These are phyloP conservation scores for Leucosporidium scottii DNA, from an alignment of 768 basidiomycete species.

Conservation along the genomic window DNA sequence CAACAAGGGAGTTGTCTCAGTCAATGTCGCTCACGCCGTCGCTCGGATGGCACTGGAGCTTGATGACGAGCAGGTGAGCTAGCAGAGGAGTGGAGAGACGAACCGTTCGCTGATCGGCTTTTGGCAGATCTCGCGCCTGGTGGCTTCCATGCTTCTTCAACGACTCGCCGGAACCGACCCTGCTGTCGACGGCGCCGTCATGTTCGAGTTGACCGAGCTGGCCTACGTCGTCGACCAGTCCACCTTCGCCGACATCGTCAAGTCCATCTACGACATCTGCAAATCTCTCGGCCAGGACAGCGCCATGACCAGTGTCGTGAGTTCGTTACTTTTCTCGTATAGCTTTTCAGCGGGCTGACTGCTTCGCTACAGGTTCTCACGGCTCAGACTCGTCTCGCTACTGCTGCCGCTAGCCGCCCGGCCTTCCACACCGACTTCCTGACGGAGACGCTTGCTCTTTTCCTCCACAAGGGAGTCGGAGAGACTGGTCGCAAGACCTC, in stretches of 20 bases:
- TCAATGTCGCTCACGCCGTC: constrained; percentile 3
- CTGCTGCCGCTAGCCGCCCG: constrained; percentile 50
- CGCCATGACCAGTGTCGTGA: too few species aligned
- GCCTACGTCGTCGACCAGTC: constrained; percentile 69
- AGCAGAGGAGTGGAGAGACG: background rate
- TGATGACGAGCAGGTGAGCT: background rate
- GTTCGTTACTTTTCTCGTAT: too few species aligned
- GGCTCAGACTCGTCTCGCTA: constrained; percentile 81
- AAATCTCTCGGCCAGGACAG: constrained; percentile 39
- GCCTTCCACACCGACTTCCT: constrained; percentile 75
- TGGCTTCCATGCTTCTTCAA: constrained; percentile 24
- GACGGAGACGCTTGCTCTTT: constrained; percentile 73
- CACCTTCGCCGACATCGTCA: constrained; percentile 74
- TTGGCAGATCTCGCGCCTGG: background rate
- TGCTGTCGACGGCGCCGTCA: constrained; percentile 81
- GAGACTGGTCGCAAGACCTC: constrained; percentile 41
- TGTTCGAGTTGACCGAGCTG: constrained; percentile 82
- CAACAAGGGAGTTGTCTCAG: background rate
- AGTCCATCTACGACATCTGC: constrained; percentile 75
- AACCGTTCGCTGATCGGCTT: background rate
- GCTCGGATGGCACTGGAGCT: background rate
- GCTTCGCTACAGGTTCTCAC: constrained; percentile 59
- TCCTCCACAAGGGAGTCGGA: constrained; percentile 78
- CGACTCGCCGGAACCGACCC: constrained; percentile 43
- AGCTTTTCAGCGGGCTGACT: too few species aligned